A percentile compares a stretch with the other conserved stretches of the same genome.
Conservation (phyloP, 176 grass and related monocot species). For the Elaeis guineensis region DNA sequence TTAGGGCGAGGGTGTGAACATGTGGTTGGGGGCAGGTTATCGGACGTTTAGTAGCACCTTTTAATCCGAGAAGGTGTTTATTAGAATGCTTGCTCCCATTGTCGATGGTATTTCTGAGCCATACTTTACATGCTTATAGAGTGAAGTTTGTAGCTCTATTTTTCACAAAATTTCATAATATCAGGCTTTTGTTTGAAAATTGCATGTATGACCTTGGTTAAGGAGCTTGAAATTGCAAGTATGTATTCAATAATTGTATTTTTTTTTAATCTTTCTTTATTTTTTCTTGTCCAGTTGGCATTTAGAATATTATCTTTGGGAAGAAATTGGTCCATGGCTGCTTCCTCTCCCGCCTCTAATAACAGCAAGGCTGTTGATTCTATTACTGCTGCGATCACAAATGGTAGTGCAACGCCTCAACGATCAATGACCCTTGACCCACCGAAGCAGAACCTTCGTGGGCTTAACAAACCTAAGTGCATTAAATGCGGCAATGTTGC, state of each 20-base stretch:
- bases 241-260: background rate
- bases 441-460: constrained; percentile 73
- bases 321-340: constrained; percentile 19
- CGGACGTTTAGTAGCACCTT: no score
- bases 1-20: no score
- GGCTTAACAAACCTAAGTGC: constrained; percentile 93
- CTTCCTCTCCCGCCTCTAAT: constrained; percentile 33
- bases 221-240: no score
- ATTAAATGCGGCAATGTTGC: constrained; percentile 93
- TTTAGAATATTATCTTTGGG: background rate
- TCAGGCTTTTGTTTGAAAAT: no score
- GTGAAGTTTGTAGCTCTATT: no score
- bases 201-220: no score
- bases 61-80: no score
- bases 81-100: no score
- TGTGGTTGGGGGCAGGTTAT: no score
- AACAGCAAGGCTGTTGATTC: constrained; percentile 24
- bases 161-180: no score
- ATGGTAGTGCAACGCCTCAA: constrained; percentile 54
- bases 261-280: background rate
- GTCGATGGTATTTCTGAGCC: no score
- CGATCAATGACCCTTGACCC: constrained; percentile 47
- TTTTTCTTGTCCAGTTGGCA: background rate
- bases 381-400: constrained; percentile 19
- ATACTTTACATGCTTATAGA: no score